phyloP scores from a whole-genome alignment of 345 rosid species.

The Syzygium aqueum region DNA sequence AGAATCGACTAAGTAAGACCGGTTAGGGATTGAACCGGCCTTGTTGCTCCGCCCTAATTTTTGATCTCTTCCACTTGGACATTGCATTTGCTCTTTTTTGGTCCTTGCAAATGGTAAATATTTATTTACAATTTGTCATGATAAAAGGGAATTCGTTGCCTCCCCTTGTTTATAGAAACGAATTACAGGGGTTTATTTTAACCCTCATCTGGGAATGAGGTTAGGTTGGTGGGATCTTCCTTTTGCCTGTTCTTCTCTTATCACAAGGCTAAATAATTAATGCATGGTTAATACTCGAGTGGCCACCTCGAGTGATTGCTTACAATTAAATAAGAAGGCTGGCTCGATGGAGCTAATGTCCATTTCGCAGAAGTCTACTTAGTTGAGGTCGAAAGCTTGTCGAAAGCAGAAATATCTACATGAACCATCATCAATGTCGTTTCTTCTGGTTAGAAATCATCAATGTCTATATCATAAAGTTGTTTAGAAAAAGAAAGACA shows the following conservation, averaged over 20 bases:
- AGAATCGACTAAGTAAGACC: not conserved
- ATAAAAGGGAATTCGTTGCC: not conserved
- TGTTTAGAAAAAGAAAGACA: not conserved
- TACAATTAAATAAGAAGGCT: not conserved
- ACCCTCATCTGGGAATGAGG: not conserved
- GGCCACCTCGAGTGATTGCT: not conserved
- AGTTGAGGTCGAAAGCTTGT: not conserved
- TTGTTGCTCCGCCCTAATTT: not conserved
- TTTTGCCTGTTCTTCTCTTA: not conserved
- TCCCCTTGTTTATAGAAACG: not conserved
- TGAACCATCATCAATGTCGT: not conserved
- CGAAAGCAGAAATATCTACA: not conserved
- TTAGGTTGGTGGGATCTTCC: not conserved
- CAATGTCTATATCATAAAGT: not conserved
- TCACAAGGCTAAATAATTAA: not conserved
- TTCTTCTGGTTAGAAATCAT: not conserved
- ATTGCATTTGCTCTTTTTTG: not conserved
- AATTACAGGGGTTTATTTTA: not conserved
- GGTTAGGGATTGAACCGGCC: not conserved
- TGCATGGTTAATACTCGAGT: not conserved
- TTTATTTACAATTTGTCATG: not conserved
- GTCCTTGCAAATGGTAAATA: not conserved
- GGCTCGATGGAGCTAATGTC: not conserved
- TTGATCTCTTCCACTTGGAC: not conserved
- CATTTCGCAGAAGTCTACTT: not conserved